Evolutionary conservation across 1,139 yeast species (phyloP).

Genomic region (Saccharomycopsis hybrid): DNA sequence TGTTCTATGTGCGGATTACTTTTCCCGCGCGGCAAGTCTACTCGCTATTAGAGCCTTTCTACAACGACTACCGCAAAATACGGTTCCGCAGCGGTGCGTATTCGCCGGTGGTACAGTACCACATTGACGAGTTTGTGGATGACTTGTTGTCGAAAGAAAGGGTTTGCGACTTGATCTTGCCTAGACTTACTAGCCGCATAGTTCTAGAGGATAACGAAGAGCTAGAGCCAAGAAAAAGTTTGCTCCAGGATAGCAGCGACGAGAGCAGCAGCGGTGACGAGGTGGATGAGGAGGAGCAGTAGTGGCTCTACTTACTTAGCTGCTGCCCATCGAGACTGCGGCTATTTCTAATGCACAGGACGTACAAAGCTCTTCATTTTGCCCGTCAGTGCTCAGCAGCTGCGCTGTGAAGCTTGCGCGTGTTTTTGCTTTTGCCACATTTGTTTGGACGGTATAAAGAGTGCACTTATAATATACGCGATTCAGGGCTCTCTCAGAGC

Average conservation of each 20-base stretch:
- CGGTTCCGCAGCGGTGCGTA: slow-evolving; percentile 29
- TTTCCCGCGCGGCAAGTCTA: slow-evolving; percentile 34
- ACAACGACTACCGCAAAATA: slow-evolving; percentile 42
- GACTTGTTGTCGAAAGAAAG: slow-evolving; percentile 37
- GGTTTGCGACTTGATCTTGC: slow-evolving; percentile 45
- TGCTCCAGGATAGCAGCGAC: not conserved
- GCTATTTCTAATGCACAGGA: too few species aligned
- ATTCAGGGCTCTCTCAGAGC: too few species aligned
- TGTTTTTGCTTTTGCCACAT: too few species aligned
- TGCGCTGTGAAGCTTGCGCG: too few species aligned
- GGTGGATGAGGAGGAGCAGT: slow-evolving; percentile 1
- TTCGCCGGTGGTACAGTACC: slow-evolving; percentile 28
- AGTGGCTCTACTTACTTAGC: too few species aligned
- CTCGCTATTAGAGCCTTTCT: slow-evolving; percentile 34
- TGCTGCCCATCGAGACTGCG: too few species aligned
- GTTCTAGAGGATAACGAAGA: slow-evolving; percentile 34
- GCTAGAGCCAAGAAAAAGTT: slow-evolving; percentile 20
- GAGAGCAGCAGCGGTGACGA: not conserved
- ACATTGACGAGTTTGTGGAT: slow-evolving; percentile 51
- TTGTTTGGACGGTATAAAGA: too few species aligned
- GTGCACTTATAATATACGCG: too few species aligned
- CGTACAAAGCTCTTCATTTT: too few species aligned
- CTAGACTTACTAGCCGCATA: slow-evolving; percentile 30
- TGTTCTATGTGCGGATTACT: slow-evolving; percentile 43
- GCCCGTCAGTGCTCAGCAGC: too few species aligned